Conservation (phyloP, 2,329 filamentous ascomycete genomes). For the Thielaviopsis cerberus region DNA sequence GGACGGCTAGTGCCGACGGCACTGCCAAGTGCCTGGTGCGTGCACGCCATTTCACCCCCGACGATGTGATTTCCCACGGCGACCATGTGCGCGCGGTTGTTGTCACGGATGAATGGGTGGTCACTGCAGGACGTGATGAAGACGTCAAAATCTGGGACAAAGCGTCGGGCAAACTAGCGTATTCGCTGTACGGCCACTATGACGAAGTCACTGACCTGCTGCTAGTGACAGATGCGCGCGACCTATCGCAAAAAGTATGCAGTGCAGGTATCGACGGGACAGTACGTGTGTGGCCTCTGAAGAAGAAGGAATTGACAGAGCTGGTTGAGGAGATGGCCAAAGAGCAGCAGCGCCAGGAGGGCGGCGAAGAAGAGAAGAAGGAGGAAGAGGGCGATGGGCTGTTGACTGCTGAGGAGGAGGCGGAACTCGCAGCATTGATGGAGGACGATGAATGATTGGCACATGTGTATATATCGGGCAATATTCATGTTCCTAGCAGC, state of each 20-base stretch:
- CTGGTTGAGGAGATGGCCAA: constrained; percentile 27
- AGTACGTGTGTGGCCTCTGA: constrained; percentile 64
- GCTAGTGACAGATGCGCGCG: constrained; percentile 29
- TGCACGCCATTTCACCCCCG: constrained; percentile 46
- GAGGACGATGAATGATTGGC: constrained; percentile 30
- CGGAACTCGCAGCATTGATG: constrained; percentile 81
- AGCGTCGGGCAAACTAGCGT: constrained; percentile 51
- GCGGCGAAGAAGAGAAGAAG: constrained; percentile 29
- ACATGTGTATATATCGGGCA: too few species aligned
- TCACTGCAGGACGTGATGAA: constrained; percentile 82
- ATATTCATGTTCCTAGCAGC: too few species aligned
- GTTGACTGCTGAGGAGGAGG: constrained; percentile 79
- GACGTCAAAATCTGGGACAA: constrained; percentile 79
- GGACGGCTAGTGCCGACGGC: constrained; percentile 86
- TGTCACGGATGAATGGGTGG: constrained; percentile 55
- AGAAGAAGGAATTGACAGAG: constrained; percentile 36
- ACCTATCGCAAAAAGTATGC: constrained; percentile 33
- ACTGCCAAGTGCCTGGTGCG: constrained; percentile 64
- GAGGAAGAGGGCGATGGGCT: constrained; percentile 29
- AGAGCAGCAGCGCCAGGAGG: constrained; percentile 31
- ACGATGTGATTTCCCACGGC: constrained; percentile 59
- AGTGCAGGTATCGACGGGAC: constrained; percentile 86
- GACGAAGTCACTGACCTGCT: constrained; percentile 78
- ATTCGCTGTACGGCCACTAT: constrained; percentile 65
- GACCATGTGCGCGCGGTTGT: constrained; percentile 78